Base-by-base conservation (phyloP, 2,329 filamentous ascomycete genomes). In the Trichophyton simii region DNA sequence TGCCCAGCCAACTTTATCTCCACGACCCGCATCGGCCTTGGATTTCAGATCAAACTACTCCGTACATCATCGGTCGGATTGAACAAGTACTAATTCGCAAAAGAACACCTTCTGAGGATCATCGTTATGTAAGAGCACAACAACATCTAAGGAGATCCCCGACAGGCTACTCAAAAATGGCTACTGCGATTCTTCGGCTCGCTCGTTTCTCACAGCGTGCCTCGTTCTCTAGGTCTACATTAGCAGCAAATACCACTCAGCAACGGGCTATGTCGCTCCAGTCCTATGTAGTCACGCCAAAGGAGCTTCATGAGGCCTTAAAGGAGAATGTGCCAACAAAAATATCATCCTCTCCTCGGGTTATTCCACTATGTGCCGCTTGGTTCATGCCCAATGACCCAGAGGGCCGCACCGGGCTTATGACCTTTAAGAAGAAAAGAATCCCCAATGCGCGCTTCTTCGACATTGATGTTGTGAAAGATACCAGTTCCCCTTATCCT, bases 381-480 rank as follows among this genome's bases (percentile, higher is more conserved):
- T 99, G 94, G 94, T 99, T 96, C 72, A 83, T 99, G 65, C 94
- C 94, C 65, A 97, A 96, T 73, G 92, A 96, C 66, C 79, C 81
- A 1, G 71, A 81, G 67, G 83, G 83, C 60, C 86, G 91, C 64
- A 88, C 83, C 58, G 94, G 94, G 60, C 84, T 88, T 67, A 81
- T 94, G 65, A 84, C 87, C 50, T 99, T 92, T 79, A 83, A 85
- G 66, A 83, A 89, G 71, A 83, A 86, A 71, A 89, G 90, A 68
- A 94, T 99, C 65, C 92, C 91, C 22, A 86, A 87, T 69, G 87
- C 94, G 0, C 88, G 91, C 36, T 99, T 97, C 82, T 99, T 99
- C 74, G 91, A 99, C 74, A 82, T 99, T 60, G 94, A 99, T 75
- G 89, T 85, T 68, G 83, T 96, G 71, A 90, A 94, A 69, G 91